Percentiles rank a stretch among this genome's conserved stretches.
These are phyloP conservation scores for Thymus mandschuricus DNA, from an alignment of 257 asterid genomes.

Conservation along the genomic window DNA sequence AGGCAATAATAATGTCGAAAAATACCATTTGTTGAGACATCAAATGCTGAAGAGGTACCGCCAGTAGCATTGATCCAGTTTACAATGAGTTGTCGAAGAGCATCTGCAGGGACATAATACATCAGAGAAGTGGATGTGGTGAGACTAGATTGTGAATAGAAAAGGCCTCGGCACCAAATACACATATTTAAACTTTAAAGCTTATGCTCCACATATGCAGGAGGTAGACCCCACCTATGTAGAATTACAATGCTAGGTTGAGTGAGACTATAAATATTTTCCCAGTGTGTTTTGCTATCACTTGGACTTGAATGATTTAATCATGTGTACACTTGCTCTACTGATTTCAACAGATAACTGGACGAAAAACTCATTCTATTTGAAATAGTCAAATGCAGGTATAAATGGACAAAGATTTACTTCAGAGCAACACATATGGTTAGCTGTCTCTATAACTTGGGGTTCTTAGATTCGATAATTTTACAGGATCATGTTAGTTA, in stretches of 20 bases:
- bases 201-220: background rate
- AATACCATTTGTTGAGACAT: slow-evolving; percentile 60
- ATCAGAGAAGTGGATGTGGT: background rate
- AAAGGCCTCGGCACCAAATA: background rate
- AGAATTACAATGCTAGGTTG: background rate
- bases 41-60: slow-evolving; percentile 63
- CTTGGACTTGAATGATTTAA: background rate
- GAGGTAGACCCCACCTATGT: background rate
- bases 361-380: background rate
- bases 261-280: background rate
- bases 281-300: background rate
- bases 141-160: background rate
- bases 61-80: slow-evolving; percentile 70
- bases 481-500: slow-evolving; percentile 3
- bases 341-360: background rate
- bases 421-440: slow-evolving; percentile 1
- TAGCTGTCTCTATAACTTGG: background rate
- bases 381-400: background rate
- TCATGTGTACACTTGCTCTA: background rate
- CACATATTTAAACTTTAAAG: background rate
- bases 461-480: slow-evolving; percentile 2
- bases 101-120: slow-evolving; percentile 39
- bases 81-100: slow-evolving; percentile 64
- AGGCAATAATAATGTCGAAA: slow-evolving; percentile 13
- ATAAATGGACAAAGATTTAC: slow-evolving; percentile 7